Conservation (phyloP, 2,329 filamentous ascomycete species). For the Grosmannia serpens region DNA sequence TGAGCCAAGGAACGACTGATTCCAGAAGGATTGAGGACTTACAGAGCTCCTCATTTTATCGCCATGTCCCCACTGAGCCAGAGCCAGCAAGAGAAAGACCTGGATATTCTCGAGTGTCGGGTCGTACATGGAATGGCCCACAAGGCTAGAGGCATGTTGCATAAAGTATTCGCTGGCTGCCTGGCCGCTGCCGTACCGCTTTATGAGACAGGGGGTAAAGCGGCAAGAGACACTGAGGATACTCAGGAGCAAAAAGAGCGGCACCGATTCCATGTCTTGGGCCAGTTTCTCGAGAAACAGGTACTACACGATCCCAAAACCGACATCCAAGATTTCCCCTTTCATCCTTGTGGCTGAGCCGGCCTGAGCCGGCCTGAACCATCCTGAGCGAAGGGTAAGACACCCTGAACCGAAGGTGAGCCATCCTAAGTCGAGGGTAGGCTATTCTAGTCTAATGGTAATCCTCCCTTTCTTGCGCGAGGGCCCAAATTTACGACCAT, state of each 20-base stretch:
- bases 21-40: slow-evolving; percentile 5
- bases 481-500: too few relatives aligned
- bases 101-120: slow-evolving; percentile 17
- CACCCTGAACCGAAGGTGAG: background rate
- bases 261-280: slow-evolving; percentile 7
- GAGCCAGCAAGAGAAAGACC: slow-evolving; percentile 18
- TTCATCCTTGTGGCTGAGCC: too few relatives aligned
- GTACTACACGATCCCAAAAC: slow-evolving; percentile 18
- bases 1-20: background rate
- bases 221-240: slow-evolving; percentile 7
- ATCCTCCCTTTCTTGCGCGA: background rate
- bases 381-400: background rate
- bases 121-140: slow-evolving; percentile 15
- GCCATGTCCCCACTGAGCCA: slow-evolving; percentile 23
- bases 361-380: too few relatives aligned
- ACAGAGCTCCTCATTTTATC: slow-evolving; percentile 19
- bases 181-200: slow-evolving; percentile 13
- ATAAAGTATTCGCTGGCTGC: slow-evolving; percentile 13
- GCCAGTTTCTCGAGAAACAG: slow-evolving; percentile 17
- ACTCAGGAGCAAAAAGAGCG: slow-evolving; percentile 13
- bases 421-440: background rate
- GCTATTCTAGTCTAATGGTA: background rate
- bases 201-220: slow-evolving; percentile 5
- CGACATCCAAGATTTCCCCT: slow-evolving; percentile 15
- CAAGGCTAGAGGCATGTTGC: slow-evolving; percentile 9